Evolutionary conservation across 225 moss, liverwort and hornwort genomes (phyloP), one percentile per base, ranked within the genome.

Genomic region (Antitrichia curtipendula): DNA sequence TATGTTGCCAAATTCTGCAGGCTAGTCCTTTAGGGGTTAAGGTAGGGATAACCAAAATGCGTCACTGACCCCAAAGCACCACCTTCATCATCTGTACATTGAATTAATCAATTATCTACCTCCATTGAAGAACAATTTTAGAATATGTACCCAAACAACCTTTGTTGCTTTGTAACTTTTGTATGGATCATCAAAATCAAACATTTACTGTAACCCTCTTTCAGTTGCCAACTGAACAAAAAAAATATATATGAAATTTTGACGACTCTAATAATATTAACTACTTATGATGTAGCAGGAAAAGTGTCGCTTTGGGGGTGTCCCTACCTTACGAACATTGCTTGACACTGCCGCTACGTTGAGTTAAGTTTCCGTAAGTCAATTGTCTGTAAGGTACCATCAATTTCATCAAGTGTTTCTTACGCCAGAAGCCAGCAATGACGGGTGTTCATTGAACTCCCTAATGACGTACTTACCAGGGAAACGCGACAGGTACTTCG

Each of bases 141-240:
- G 4, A 49, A 32, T 21, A 20, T 32, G 12, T 31, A 20, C 5
- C 20, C 12, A 8, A 32, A 20, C 4, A 9, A 50, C 8, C 3
- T 34, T 14, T 22, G 2, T 0, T 2, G 2, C 1, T 52, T 50
- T 3, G 14, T 36, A 34, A 10, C 2, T 76, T 23, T 34, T 14
- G 36, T 7, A 53, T 9, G 3, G 52, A 53, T 24, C 16, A 24
- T 54, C 21, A 4, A 21, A 34, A 75, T 3, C 8, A 50, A 22
- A 17, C 21, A 34, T 20, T 34, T 22, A 1, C 1, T 4, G 14
- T 6, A 52, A 75, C 14, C 50, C 7, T 6, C 32, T 75, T 21
- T 22, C 2, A 0, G 3, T 75, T 47, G 18, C 4, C 19, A 47
- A 47, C 43, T n/a, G n/a, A n/a, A n/a, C n/a, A n/a, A 43, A 28